Conservation (phyloP, 2,329 filamentous ascomycete genomes). For the Hymenoscyphus infarciens region DNA sequence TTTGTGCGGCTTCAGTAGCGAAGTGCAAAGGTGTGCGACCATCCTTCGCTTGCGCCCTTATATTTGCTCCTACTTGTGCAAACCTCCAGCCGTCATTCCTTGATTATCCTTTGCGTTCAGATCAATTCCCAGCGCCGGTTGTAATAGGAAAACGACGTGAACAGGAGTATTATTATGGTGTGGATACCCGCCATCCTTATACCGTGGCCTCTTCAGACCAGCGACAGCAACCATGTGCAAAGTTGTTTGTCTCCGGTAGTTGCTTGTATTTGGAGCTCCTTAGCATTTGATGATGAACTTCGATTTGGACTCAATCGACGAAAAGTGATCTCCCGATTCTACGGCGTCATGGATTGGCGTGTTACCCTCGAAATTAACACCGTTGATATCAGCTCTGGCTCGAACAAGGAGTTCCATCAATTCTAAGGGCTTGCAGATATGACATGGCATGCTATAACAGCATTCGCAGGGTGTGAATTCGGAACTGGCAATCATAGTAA, state of each 20-base stretch:
- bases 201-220: background rate
- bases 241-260: conserved; percentile 9
- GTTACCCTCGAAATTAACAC: conserved; percentile 11
- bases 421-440: background rate
- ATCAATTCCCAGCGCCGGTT: conserved; percentile 1
- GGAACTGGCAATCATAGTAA: too few species aligned
- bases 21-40: conserved; percentile 17
- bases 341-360: conserved; percentile 10
- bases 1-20: conserved; percentile 15
- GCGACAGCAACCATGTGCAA: conserved; percentile 6
- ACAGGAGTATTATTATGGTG: background rate
- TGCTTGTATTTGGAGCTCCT: background rate
- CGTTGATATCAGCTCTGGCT: conserved; percentile 11
- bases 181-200: background rate
- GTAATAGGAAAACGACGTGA: conserved; percentile 6
- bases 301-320: background rate
- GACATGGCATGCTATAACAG: too few species aligned
- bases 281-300: background rate
- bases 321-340: background rate
- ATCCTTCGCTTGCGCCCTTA: conserved; percentile 8
- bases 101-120: conserved; percentile 11
- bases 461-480: too few species aligned
- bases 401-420: conserved; percentile 8
- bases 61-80: conserved; percentile 14
- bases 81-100: conserved; percentile 14